phyloP scores from a whole-genome alignment of 805 yeast genomes.

The Ogataea kodamae region DNA sequence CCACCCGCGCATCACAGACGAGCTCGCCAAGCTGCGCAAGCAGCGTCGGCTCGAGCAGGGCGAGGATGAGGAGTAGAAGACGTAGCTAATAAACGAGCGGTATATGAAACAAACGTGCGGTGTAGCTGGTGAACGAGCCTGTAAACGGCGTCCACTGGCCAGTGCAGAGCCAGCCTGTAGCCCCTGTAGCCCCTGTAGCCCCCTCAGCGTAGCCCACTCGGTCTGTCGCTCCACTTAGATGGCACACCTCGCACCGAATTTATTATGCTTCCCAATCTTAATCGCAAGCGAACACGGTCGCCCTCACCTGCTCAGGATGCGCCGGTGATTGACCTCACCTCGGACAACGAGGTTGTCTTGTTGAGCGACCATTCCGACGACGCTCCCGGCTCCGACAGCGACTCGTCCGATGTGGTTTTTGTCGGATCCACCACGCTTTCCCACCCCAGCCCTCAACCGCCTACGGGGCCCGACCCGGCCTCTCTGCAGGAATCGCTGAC shows the following conservation, averaged over 20 bases:
- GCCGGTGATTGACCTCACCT: slow-evolving; percentile 18
- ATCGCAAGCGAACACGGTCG: slow-evolving; percentile 1
- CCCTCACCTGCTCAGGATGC: neutral
- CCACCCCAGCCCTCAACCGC: slow-evolving; percentile 1
- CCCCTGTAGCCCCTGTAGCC: too few species aligned
- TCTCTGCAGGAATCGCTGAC: slow-evolving; percentile 8
- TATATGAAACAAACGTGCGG: too few species aligned
- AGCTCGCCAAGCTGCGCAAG: slow-evolving; percentile 44
- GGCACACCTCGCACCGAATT: too few species aligned
- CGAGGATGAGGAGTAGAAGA: too few species aligned
- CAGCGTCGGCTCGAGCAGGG: slow-evolving; percentile 58
- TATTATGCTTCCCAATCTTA: neutral
- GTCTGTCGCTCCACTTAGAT: too few species aligned
- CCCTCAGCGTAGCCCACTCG: too few species aligned
- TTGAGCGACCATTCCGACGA: too few species aligned
- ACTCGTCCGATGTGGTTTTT: slow-evolving; percentile 15
- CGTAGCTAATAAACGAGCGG: too few species aligned
- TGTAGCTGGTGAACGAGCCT: too few species aligned
- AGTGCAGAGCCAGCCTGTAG: too few species aligned
- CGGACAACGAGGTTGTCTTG: slow-evolving; percentile 14
- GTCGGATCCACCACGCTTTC: slow-evolving; percentile 12
- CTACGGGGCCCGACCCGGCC: slow-evolving; percentile 1
- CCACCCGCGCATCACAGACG: slow-evolving; percentile 46
- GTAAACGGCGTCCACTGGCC: too few species aligned
- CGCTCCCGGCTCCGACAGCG: slow-evolving; percentile 3